Evolutionary conservation across 345 rosid species (phyloP), one percentile per base, ranked within the genome.

Genomic region (Euclidium syriacum): DNA sequence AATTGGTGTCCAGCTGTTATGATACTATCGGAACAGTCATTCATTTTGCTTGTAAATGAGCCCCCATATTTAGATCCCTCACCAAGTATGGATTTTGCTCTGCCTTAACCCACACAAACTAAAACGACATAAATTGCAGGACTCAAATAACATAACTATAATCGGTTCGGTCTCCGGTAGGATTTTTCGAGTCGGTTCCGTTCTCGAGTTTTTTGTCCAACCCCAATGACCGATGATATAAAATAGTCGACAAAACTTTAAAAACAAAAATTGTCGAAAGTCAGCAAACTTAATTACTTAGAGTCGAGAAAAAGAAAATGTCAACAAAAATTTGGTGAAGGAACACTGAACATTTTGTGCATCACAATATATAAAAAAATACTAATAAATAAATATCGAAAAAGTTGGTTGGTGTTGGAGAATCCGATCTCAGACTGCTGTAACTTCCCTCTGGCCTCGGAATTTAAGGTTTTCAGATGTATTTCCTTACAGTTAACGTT

Each of bases 401-500:
- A 65, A 54, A 20, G 55, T 24, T 65, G 2, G 63, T 55, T 34
- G 55, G 70, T 55, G 63, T 9, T 54, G 38, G 14, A 44, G 41
- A 54, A 54, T 44, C 54, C 23, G 29, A 42, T 23, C 12, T 25
- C 38, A 65, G 55, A 2, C 70, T 44, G 53, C 56, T 61, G 41
- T 57, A 46, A 46, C 62, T 36, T 54, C 57, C 10, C 8, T 20
- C 6, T 43, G 42, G 57, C 63, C 30, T 70, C 22, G 36, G 68
- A 62, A 30, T 36, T 70, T 62, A 70, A 62, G 74, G 74, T 70
- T 68, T 41, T 62, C 51, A 70, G 62, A 62, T 20, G 26, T 10
- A 19, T 14, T 34, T 69, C 40, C 10, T 10, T 10, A 26, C 25
- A 46, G 32, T 23, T 43, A 67, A 35, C 25, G 22, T 17, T 16